Evolutionary conservation across 352 stramenopile genomes (phyloP).

Genomic region (Globisporangium cystogenes): DNA sequence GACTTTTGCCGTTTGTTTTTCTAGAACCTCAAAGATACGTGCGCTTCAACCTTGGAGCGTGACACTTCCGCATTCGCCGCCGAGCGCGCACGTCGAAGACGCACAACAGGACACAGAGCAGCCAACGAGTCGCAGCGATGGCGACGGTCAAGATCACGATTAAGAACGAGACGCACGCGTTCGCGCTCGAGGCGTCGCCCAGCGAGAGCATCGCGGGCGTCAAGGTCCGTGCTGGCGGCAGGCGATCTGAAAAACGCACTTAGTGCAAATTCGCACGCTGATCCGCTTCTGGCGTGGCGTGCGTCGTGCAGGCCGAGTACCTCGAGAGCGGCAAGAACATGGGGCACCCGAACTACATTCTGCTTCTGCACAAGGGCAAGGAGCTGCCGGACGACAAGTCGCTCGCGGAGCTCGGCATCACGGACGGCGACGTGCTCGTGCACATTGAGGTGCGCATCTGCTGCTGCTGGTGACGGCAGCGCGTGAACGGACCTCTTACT

Average conservation of each 20-base stretch:
- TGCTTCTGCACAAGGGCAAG: slow-evolving; percentile 84
- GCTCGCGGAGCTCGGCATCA: slow-evolving; percentile 69
- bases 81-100: background rate
- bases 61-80: background rate
- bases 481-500: background rate
- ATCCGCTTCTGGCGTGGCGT: too few species aligned
- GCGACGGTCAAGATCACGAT: slow-evolving; percentile 73
- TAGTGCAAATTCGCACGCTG: too few species aligned
- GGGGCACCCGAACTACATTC: slow-evolving; percentile 67
- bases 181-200: slow-evolving; percentile 62
- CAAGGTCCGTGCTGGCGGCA: slow-evolving; percentile 35
- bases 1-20: background rate
- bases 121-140: background rate
- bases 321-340: slow-evolving; percentile 66
- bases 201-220: slow-evolving; percentile 74
- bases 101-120: too few species aligned
- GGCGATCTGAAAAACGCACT: too few species aligned
- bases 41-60: background rate
- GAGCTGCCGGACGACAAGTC: slow-evolving; percentile 85
- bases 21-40: background rate
- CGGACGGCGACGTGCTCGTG: slow-evolving; percentile 72
- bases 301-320: slow-evolving; percentile 57
- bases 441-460: slow-evolving; percentile 59
- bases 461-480: background rate
- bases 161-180: slow-evolving; percentile 70